Evolutionary conservation across 1,284 basidiomycete species (phyloP).

Genomic region (Spongiforma sp.): DNA sequence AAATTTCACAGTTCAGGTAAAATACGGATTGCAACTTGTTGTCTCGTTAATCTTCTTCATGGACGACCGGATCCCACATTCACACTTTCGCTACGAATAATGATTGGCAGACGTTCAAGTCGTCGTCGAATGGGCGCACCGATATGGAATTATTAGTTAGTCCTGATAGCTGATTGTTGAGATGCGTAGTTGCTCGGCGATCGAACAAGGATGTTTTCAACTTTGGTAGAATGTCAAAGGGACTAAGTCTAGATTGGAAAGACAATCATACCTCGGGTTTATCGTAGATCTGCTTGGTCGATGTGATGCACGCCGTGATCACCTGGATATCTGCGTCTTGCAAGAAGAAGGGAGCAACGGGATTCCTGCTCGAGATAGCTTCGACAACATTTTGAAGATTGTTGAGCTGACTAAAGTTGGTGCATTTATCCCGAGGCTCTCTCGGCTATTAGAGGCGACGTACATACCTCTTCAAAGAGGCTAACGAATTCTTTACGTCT

Average conservation of each 20-base stretch:
- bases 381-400: slow-evolving; percentile 13
- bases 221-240: slow-evolving; percentile 8
- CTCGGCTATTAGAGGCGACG: not conserved
- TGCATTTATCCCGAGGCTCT: not conserved
- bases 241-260: not conserved
- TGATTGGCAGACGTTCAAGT: not conserved
- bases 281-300: slow-evolving; percentile 14
- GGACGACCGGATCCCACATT: slow-evolving; percentile 4
- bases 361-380: slow-evolving; percentile 8
- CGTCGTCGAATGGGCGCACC: slow-evolving; percentile 2
- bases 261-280: slow-evolving; percentile 9
- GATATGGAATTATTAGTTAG: not conserved
- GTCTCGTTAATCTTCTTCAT: slow-evolving; percentile 1
- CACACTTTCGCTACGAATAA: slow-evolving; percentile 14
- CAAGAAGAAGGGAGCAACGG: slow-evolving; percentile 15
- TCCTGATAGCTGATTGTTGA: slow-evolving; percentile 12
- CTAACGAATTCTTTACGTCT: not conserved
- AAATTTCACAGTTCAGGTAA: too few species aligned
- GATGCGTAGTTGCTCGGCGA: slow-evolving; percentile 5
- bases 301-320: slow-evolving; percentile 11
- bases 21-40: not conserved
- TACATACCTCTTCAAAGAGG: not conserved
- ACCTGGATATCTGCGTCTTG: slow-evolving; percentile 19
- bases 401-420: slow-evolving; percentile 14
- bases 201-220: slow-evolving; percentile 15